These are phyloP conservation scores for Citrus reticulata DNA, from an alignment of 345 rosid species.

Conservation along the genomic window DNA sequence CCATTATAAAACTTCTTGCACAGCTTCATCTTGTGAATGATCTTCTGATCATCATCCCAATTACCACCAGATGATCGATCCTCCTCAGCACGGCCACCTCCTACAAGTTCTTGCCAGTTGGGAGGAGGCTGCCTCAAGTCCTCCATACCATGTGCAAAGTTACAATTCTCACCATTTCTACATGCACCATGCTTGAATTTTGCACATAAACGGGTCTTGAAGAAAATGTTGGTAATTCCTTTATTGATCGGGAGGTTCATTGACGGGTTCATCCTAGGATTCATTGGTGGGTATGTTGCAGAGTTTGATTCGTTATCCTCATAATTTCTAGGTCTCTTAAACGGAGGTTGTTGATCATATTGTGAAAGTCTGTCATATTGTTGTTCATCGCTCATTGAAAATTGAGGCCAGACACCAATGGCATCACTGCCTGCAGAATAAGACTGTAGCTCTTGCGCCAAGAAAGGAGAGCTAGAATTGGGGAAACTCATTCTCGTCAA, in stretches of 20 bases:
- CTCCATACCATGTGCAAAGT: conserved; percentile 88
- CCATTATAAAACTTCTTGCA: conserved; percentile 92
- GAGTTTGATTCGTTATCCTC: conserved; percentile 47
- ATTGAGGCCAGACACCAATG: conserved; percentile 61
- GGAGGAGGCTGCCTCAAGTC: conserved; percentile 92
- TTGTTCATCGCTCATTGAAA: conserved; percentile 36
- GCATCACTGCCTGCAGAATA: conserved; percentile 42
- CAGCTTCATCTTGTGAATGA: conserved; percentile 90
- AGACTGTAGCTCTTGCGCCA: conserved; percentile 26
- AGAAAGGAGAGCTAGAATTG: conserved; percentile 42
- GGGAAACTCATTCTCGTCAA: conserved; percentile 46
- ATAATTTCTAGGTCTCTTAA: conserved; percentile 56
- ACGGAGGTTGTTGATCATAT: conserved; percentile 45
- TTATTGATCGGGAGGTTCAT: conserved; percentile 48
- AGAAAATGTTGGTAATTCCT: conserved; percentile 77
- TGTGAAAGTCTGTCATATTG: conserved; percentile 45
- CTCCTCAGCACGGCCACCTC: conserved; percentile 55
- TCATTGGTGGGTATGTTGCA: conserved; percentile 12
- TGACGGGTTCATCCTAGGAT: conserved; percentile 22
- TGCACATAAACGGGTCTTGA: conserved; percentile 83
- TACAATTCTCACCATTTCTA: conserved; percentile 89
- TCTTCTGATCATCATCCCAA: conserved; percentile 92
- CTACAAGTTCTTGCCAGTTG: conserved; percentile 93
- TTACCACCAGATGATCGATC: conserved; percentile 41
- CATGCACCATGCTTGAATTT: conserved; percentile 64